These are phyloP conservation scores for Thoreauomyces humboldtii DNA, from an alignment of 192 early-diverging fungal species.

Conservation along the genomic window DNA sequence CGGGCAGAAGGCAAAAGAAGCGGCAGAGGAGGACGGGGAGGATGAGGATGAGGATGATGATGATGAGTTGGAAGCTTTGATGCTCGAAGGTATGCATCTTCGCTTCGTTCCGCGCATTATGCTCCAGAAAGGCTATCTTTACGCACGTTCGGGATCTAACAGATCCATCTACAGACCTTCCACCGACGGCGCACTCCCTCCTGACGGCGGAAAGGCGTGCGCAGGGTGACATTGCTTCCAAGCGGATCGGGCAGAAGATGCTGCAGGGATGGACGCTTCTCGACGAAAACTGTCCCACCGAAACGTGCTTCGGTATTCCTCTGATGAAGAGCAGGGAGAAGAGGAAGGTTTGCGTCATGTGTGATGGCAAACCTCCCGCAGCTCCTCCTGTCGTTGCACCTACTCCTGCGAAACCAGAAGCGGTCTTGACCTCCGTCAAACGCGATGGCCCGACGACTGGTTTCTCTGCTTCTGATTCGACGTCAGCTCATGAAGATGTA, in stretches of 20 bases:
- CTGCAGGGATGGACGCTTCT: slow-evolving; percentile 31
- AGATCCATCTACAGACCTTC: no score
- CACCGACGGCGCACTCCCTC: no score
- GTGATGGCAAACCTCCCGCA: slow-evolving; percentile 3
- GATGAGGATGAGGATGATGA: background rate
- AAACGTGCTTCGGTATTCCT: slow-evolving; percentile 9
- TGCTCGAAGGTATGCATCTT: background rate
- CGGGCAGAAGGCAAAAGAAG: background rate
- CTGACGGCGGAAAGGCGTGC: background rate
- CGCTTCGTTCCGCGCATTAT: no score
- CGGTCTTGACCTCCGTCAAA: background rate
- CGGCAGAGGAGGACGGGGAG: slow-evolving; percentile 1
- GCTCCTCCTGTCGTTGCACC: background rate
- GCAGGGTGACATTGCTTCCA: slow-evolving; percentile 19
- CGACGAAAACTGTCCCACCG: background rate
- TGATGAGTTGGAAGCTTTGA: background rate
- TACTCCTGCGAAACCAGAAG: background rate
- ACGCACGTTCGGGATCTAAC: no score
- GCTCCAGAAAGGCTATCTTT: no score
- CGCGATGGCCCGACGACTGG: background rate
- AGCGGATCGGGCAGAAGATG: slow-evolving; percentile 28
- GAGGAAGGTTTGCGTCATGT: slow-evolving; percentile 31
- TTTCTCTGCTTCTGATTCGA: background rate
- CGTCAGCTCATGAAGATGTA: background rate
- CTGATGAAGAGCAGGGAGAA: slow-evolving; percentile 27